These are phyloP conservation scores for Penicillium sp. DNA, from an alignment of 2,329 filamentous ascomycete genomes.

Conservation along the genomic window DNA sequence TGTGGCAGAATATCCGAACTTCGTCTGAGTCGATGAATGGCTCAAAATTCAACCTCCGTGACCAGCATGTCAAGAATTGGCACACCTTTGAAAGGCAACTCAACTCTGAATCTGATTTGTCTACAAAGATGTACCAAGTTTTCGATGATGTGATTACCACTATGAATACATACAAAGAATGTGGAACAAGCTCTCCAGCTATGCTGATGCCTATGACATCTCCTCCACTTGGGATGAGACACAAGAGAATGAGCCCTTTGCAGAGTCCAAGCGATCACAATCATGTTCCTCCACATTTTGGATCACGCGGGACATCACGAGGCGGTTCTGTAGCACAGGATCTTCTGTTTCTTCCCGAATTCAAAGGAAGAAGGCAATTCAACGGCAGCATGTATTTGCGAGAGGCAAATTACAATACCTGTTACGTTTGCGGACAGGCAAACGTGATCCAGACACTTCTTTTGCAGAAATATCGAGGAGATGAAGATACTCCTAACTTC, in stretches of 20 bases:
- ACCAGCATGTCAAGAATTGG: neutral
- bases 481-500: neutral
- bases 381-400: neutral
- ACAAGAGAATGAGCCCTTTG: neutral
- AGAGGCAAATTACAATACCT: neutral
- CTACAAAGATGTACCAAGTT: neutral
- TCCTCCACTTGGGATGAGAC: neutral
- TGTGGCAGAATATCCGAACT: neutral
- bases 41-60: neutral
- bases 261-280: neutral
- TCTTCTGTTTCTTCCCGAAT: neutral
- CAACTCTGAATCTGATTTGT: neutral
- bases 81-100: neutral
- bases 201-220: neutral
- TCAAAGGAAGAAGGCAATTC: neutral
- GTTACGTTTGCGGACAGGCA: neutral
- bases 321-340: neutral
- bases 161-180: neutral
- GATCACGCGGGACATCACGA: too few relatives aligned
- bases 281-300: too few relatives aligned
- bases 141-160: neutral
- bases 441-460: neutral
- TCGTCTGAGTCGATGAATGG: neutral
- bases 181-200: neutral
- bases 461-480: neutral